Percentiles rank a stretch among this genome's conserved stretches.
Evolutionary conservation across 2,329 filamentous ascomycete species (phyloP).

Genomic region (Orbilia quercus): DNA sequence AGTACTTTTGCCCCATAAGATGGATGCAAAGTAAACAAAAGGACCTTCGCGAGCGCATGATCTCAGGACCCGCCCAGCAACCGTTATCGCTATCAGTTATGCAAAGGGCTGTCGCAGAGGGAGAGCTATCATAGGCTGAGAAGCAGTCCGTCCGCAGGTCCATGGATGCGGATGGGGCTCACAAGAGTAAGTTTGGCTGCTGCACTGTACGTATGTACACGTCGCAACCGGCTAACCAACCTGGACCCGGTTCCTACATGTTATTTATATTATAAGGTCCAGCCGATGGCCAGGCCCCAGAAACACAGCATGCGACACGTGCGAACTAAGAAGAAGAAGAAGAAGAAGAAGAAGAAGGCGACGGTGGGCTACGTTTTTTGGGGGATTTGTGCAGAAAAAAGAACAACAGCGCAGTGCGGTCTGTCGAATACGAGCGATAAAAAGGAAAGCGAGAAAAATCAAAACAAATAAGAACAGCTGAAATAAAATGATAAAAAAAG

Average conservation of each 20-base stretch:
- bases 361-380: not conserved
- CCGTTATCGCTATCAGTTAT: conserved; percentile 32
- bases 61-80: conserved; percentile 21
- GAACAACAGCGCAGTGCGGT: not conserved
- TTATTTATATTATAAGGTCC: conserved; percentile 24
- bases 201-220: conserved; percentile 49
- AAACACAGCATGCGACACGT: conserved; percentile 49
- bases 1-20: conserved; percentile 7
- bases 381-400: too few relatives aligned
- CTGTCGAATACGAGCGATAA: conserved; percentile 35
- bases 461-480: conserved; percentile 1
- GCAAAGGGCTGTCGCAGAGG: not conserved
- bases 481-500: conserved; percentile 10
- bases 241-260: conserved; percentile 50
- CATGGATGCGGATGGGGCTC: conserved; percentile 10
- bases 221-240: conserved; percentile 55
- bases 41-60: not conserved
- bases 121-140: conserved; percentile 10
- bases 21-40: conserved; percentile 22
- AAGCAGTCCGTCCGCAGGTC: conserved; percentile 8
- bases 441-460: conserved; percentile 1
- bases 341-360: conserved; percentile 7
- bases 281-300: conserved; percentile 31
- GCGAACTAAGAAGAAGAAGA: conserved; percentile 17
- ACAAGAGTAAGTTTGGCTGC: conserved; percentile 2